Evolutionary conservation across 1,284 basidiomycete species (phyloP), one percentile per base, ranked within the genome.

Genomic region (Fomes fomentarius): DNA sequence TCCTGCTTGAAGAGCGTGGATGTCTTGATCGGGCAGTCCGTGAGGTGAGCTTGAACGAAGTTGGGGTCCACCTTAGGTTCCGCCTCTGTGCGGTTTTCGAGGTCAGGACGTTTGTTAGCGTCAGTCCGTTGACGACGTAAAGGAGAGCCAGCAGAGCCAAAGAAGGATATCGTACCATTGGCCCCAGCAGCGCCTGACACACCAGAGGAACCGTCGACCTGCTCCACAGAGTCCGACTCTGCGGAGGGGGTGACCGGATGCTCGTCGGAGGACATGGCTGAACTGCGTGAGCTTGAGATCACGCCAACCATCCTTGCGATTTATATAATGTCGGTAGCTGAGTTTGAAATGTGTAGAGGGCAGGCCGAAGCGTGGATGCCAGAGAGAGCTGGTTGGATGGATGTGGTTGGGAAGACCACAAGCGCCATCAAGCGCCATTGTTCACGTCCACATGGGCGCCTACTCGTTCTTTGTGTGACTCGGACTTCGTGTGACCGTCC

Each of bases 221-320:
- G 14, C n/a, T 17, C 34, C n/a, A n/a, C n/a, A n/a, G n/a, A n/a
- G n/a, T 34, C n/a, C 11, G 5, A 39, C 51, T 35, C 50, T 33
- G 19, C 15, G 31, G 22, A 33, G 19, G 38, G 51, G 19, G 39
- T 46, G 34, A 44, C 35, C 45, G 40, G 52, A 42, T 4, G 33
- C 38, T 35, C 30, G 39, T 33, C 43, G 25, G 52, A 53, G 14
- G 33, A 43, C 46, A 53, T 48, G 11, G 40, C 11, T 12, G 17
- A 39, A 53, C 45, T 53, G 44, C 31, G 44, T 52, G 51, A 47
- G 40, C 46, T 48, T 47, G 40, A 17, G 19, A 25, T 41, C 46
- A 47, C 45, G 31, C 30, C 52, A 47, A 46, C 33, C 45, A 43
- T 42, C 31, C 9, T 24, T 12, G 22, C 22, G 37, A 1, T 19